These are phyloP conservation scores for Zygoascus flipseniorum DNA, from an alignment of 805 yeast species.

Conservation along the genomic window DNA sequence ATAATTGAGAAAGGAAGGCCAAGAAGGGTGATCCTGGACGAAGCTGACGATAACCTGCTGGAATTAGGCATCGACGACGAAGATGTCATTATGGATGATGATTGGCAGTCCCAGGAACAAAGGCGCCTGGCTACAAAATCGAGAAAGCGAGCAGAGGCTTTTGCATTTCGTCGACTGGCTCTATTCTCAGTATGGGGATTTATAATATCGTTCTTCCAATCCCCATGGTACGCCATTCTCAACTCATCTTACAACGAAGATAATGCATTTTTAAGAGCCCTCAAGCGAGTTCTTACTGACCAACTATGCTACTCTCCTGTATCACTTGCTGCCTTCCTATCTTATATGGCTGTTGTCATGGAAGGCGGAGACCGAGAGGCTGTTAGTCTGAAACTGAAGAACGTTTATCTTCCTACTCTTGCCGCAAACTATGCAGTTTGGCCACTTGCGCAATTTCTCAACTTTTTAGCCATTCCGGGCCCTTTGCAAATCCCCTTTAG, in stretches of 20 bases:
- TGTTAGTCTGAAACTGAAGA: conserved; percentile 52
- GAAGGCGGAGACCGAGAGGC: conserved; percentile 66
- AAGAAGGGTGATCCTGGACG: conserved; percentile 26
- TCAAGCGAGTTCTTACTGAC: conserved; percentile 82
- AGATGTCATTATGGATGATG: not conserved
- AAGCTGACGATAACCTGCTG: conserved; percentile 28
- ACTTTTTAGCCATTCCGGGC: conserved; percentile 69
- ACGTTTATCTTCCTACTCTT: conserved; percentile 54
- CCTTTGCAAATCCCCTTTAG: conserved; percentile 88
- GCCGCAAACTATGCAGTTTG: conserved; percentile 76
- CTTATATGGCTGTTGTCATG: conserved; percentile 72
- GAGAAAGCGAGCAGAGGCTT: conserved; percentile 26
- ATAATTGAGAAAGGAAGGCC: conserved; percentile 28
- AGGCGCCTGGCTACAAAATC: not conserved
- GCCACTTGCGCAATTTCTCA: conserved; percentile 79
- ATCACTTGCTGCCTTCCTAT: conserved; percentile 69
- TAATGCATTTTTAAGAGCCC: conserved; percentile 64
- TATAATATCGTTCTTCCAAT: conserved; percentile 70
- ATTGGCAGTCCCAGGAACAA: conserved; percentile 6
- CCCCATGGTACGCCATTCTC: conserved; percentile 79
- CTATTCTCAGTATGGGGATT: conserved; percentile 88
- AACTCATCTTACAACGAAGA: conserved; percentile 71
- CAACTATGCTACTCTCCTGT: conserved; percentile 86
- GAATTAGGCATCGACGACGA: conserved; percentile 24
- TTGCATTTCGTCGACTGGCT: conserved; percentile 60